These are phyloP conservation scores for Ophiostoma montium DNA, from an alignment of 2,329 filamentous ascomycete genomes.

Conservation along the genomic window DNA sequence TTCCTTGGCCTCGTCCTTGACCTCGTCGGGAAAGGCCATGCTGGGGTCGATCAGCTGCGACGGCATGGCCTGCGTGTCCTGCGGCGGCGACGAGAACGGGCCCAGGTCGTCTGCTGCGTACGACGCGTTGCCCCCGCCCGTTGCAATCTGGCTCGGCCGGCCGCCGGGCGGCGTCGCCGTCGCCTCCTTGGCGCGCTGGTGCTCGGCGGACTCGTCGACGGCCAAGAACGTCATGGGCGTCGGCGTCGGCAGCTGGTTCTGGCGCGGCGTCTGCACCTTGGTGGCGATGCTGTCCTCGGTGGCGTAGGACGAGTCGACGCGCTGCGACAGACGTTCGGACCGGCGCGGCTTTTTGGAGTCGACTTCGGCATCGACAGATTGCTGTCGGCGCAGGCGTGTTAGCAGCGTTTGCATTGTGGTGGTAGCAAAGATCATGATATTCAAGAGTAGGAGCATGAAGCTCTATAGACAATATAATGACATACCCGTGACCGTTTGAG, in stretches of 20 bases:
- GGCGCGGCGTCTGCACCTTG: constrained; percentile 2
- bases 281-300: constrained; percentile 6
- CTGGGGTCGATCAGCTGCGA: constrained; percentile 71
- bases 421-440: background rate
- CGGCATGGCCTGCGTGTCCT: constrained; percentile 57
- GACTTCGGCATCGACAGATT: constrained; percentile 45
- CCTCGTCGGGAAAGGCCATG: constrained; percentile 60
- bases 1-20: constrained; percentile 68
- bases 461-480: constrained; percentile 4
- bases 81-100: constrained; percentile 38
- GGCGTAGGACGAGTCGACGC: constrained; percentile 17
- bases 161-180: constrained; percentile 56
- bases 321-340: constrained; percentile 54
- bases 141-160: constrained; percentile 38
- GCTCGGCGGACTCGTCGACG: constrained; percentile 36
- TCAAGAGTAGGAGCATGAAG: no score
- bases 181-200: constrained; percentile 45
- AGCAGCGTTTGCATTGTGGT: constrained; percentile 2
- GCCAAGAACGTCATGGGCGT: constrained; percentile 59
- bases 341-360: constrained; percentile 76
- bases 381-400: constrained; percentile 30
- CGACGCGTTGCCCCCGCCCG: constrained; percentile 18
- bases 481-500: constrained; percentile 19
- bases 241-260: constrained; percentile 61
- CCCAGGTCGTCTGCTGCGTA: constrained; percentile 22